Percentiles rank a stretch among this genome's conserved stretches.
phyloP scores from a whole-genome alignment of 169 alveolate genomes.

The Cryptosporidium ubiquitum region DNA sequence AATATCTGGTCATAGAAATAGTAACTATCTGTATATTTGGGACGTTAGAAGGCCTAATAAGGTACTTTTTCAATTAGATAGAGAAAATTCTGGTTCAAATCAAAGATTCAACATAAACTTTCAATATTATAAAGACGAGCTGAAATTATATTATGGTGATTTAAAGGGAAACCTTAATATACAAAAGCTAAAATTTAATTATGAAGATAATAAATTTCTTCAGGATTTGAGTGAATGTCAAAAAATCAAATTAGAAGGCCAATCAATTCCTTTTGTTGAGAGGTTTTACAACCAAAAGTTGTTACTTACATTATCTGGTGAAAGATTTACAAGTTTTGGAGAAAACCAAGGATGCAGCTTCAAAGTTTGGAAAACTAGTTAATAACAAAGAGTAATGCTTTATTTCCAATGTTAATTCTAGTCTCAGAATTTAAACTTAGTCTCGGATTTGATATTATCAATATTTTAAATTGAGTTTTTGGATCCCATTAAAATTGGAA shows the following conservation, averaged over 20 bases:
- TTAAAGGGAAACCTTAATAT: slow-evolving; percentile 31
- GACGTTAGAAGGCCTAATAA: slow-evolving; percentile 64
- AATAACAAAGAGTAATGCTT: background rate
- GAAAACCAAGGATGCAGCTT: background rate
- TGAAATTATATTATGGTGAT: slow-evolving; percentile 36
- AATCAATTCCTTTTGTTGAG: slow-evolving; percentile 44
- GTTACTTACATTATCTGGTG: slow-evolving; percentile 55
- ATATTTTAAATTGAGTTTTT: too few relatives aligned
- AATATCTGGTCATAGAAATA: slow-evolving; percentile 41
- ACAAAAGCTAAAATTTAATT: slow-evolving; percentile 22
- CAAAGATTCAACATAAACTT: slow-evolving; percentile 25
- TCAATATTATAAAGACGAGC: background rate
- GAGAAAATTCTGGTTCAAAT: slow-evolving; percentile 12
- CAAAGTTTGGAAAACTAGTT: background rate
- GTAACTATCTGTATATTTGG: slow-evolving; percentile 29
- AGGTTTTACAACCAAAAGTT: background rate
- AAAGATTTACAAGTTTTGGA: slow-evolving; percentile 14
- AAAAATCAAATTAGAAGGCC: slow-evolving; percentile 5
- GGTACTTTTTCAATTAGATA: slow-evolving; percentile 1
- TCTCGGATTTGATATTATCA: too few relatives aligned
- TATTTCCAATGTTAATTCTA: background rate
- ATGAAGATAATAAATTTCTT: background rate
- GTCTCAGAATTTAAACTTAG: background rate
- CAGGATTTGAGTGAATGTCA: background rate
- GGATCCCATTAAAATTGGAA: background rate